Conservation (phyloP, 2,329 filamentous ascomycete genomes). For the Chaetomium sp. region DNA sequence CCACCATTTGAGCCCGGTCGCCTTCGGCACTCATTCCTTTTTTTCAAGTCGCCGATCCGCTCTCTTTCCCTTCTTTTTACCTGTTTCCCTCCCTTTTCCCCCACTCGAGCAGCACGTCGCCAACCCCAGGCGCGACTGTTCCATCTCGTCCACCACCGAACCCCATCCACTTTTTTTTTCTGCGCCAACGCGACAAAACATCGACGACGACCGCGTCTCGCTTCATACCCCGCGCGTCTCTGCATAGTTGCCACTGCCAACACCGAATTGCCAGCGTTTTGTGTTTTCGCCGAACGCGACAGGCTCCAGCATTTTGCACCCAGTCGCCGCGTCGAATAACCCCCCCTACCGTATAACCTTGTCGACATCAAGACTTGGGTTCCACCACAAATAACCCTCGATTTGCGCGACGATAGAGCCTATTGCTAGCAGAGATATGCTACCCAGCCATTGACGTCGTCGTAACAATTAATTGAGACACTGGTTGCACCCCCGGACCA, state of each 20-base stretch:
- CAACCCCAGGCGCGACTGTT: constrained; percentile 20
- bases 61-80: constrained; percentile 10
- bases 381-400: constrained; percentile 14
- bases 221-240: background rate
- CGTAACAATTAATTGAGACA: constrained; percentile 16
- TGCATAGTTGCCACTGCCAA: constrained; percentile 1
- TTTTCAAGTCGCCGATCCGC: constrained; percentile 35
- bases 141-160: constrained; percentile 4
- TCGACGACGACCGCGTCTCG: constrained; percentile 7
- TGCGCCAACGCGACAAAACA: constrained; percentile 19
- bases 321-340: constrained; percentile 7
- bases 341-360: constrained; percentile 15
- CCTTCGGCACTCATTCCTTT: constrained; percentile 34
- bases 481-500: constrained; percentile 11
- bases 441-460: constrained; percentile 15
- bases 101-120: constrained; percentile 17
- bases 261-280: constrained; percentile 9
- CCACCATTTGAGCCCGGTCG: constrained; percentile 36
- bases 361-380: constrained; percentile 11
- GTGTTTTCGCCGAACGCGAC: constrained; percentile 13
- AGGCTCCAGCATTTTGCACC: constrained; percentile 1
- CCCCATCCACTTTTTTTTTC: constrained; percentile 13
- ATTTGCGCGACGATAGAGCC: no score
- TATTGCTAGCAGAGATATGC: no score
- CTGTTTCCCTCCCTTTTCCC: constrained; percentile 15